phyloP scores from a whole-genome alignment of 2,329 filamentous ascomycete genomes.

The Xylariaceae sp. region DNA sequence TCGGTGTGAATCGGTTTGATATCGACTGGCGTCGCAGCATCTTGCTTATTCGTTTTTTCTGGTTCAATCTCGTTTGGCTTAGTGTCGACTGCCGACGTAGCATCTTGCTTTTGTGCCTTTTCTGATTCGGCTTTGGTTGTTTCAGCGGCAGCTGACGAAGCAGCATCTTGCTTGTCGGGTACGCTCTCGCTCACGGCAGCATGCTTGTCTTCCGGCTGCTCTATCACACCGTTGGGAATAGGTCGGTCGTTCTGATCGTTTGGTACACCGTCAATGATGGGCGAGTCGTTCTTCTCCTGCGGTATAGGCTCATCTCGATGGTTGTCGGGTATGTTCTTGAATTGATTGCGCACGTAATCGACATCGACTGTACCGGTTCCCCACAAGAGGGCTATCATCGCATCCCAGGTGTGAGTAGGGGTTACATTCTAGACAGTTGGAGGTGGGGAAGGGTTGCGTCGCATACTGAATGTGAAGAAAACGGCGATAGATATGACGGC shows the following conservation, averaged over 20 bases:
- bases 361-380: conserved; percentile 28
- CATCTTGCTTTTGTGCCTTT: not conserved
- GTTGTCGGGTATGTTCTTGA: conserved; percentile 7
- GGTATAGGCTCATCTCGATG: conserved; percentile 21
- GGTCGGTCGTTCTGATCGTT: conserved; percentile 28
- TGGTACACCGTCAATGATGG: conserved; percentile 29
- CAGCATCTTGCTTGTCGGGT: not conserved
- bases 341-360: conserved; percentile 27
- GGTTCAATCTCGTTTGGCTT: not conserved
- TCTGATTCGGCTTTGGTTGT: not conserved
- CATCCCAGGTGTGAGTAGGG: conserved; percentile 7
- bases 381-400: conserved; percentile 23
- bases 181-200: not conserved
- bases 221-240: conserved; percentile 26
- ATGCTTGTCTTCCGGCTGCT: conserved; percentile 6
- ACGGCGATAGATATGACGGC: conserved; percentile 1
- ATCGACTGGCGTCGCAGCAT: not conserved
- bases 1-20: conserved; percentile 1
- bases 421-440: not conserved
- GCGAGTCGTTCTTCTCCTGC: conserved; percentile 9
- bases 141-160: not conserved
- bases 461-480: conserved; percentile 27
- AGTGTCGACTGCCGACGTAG: not conserved
- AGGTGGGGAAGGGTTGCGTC: not conserved
- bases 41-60: not conserved